A percentile compares a stretch with the other conserved stretches of the same genome.
phyloP scores from a whole-genome alignment of 2,329 filamentous ascomycete genomes.

The Aspergillus sp. region DNA sequence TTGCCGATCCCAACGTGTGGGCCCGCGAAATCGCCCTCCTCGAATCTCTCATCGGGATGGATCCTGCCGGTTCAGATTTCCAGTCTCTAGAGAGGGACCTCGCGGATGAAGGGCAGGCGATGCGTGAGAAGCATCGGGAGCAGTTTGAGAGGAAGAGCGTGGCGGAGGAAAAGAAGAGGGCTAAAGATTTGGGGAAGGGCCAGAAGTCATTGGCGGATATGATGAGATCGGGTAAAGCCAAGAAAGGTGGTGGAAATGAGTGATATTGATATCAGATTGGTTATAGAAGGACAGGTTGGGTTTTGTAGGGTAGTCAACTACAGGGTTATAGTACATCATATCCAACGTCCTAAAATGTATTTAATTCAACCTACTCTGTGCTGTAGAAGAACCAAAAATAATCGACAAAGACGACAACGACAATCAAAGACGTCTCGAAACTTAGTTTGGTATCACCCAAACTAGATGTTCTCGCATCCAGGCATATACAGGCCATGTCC shows the following conservation, averaged over 20 bases:
- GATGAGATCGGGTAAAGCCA: slow-evolving; percentile 19
- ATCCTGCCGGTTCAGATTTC: slow-evolving; percentile 68
- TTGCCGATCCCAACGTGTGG: slow-evolving; percentile 79
- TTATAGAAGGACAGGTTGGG: too few relatives aligned
- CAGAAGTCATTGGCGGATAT: slow-evolving; percentile 30
- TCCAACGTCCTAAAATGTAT: too few relatives aligned
- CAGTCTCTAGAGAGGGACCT: slow-evolving; percentile 55
- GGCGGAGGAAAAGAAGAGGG: slow-evolving; percentile 46
- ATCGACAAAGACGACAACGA: too few relatives aligned
- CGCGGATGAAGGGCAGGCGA: slow-evolving; percentile 57
- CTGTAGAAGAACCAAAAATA: too few relatives aligned
- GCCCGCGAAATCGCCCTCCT: slow-evolving; percentile 90
- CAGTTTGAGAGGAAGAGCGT: slow-evolving; percentile 68
- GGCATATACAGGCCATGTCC: neutral
- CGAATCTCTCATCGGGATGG: slow-evolving; percentile 78
- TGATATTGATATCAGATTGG: too few relatives aligned
- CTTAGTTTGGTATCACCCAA: neutral
- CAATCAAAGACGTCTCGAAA: too few relatives aligned
- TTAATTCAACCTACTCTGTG: too few relatives aligned
- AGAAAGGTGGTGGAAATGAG: neutral
- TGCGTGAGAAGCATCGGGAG: slow-evolving; percentile 66
- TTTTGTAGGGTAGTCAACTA: too few relatives aligned
- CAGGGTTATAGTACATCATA: too few relatives aligned
- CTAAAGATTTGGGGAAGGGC: slow-evolving; percentile 36
- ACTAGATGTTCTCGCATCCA: neutral